A percentile compares a stretch with the other conserved stretches of the same genome.
Conservation (phyloP, 208 protist genomes). For the Phytomonas sp. region DNA sequence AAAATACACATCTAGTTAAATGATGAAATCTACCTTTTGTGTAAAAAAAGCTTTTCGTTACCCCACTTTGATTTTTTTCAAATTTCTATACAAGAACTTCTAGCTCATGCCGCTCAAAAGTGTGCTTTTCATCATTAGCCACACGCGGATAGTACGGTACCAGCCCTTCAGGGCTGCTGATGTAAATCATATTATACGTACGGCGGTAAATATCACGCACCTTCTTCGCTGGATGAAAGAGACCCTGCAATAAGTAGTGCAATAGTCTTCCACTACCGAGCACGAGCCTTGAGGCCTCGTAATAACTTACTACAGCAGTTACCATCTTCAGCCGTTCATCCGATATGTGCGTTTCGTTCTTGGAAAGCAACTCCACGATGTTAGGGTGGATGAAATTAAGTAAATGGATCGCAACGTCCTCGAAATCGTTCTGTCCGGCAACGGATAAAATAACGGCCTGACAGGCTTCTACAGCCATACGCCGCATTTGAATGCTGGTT, state of each 20-base stretch:
- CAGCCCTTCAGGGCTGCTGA: conserved; percentile 92
- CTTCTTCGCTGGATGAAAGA: conserved; percentile 98
- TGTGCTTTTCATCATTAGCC: conserved; percentile 38
- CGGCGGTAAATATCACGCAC: conserved; percentile 99
- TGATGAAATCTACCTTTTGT: too few species aligned
- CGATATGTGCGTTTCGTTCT: conserved; percentile 56
- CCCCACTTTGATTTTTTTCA: too few species aligned
- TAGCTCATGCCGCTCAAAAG: conserved; percentile 58
- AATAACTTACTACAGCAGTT: conserved; percentile 95
- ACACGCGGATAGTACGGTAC: conserved; percentile 93
- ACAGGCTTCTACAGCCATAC: conserved; percentile 97
- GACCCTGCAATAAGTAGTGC: conserved; percentile 94
- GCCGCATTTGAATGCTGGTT: conserved; percentile 96
- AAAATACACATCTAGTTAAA: too few species aligned
- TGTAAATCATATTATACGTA: conserved; percentile 99
- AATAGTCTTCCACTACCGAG: conserved; percentile 92
- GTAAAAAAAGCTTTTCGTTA: too few species aligned
- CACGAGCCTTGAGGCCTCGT: conserved; percentile 94
- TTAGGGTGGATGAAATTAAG: conserved; percentile 99
- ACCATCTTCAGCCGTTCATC: conserved; percentile 86
- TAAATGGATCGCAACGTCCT: conserved; percentile 96
- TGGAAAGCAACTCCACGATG: conserved; percentile 98
- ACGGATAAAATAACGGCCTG: conserved; percentile 92
- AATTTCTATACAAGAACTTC: conserved; percentile 56
- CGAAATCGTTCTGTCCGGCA: conserved; percentile 62